Base-by-base conservation (phyloP, 1,284 basidiomycete species). In the Amylostereum chailletii region DNA sequence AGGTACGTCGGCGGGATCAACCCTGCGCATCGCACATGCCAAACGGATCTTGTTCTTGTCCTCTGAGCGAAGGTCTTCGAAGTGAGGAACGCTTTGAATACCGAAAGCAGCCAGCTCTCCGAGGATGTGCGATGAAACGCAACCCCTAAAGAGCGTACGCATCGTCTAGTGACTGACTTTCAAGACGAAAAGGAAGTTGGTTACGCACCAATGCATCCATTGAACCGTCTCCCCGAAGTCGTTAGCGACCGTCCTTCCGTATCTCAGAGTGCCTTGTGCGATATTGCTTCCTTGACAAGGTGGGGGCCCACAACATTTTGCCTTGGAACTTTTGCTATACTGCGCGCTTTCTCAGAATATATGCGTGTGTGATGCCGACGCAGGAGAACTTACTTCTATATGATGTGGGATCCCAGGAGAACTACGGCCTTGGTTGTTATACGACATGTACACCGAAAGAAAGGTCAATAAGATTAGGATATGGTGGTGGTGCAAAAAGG, bases 311-410 rank as follows among this genome's bases (percentile, higher is more conserved):
- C 82, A 76, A 61, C 86, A 89, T 55, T 78, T 79, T 1, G 82
- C 82, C 47, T 77, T 71, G 6, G 74, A 70, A 52, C 78, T 84
- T 65, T 77, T 84, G 65, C 79, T 83, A 55, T 89, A 89, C 85
- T 88, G 56, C 33, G 39, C 19, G 19, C 19, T 19, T 19, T 19
- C 19, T 19, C 19, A 19, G 19, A 19, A 19, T 19, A 19, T 19
- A 19, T 19, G 19, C 19, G 19, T 1, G 19, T 19, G 19, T 19
- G 19, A 19, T 19, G 19, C 19, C 19, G 19, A 19, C 19, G 19
- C 19, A 19, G 19, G 1, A 1, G 19, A 19, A 19, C 19, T 19
- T 19, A 19, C 19, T 19, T 19, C 19, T 19, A 19, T 19, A 19
- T 19, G 19, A 19, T 19, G 19, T 19, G 19, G 19, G 19, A 19